Conservation (phyloP, 2,329 filamentous ascomycete genomes). For the Talaromyces rugulosus region DNA sequence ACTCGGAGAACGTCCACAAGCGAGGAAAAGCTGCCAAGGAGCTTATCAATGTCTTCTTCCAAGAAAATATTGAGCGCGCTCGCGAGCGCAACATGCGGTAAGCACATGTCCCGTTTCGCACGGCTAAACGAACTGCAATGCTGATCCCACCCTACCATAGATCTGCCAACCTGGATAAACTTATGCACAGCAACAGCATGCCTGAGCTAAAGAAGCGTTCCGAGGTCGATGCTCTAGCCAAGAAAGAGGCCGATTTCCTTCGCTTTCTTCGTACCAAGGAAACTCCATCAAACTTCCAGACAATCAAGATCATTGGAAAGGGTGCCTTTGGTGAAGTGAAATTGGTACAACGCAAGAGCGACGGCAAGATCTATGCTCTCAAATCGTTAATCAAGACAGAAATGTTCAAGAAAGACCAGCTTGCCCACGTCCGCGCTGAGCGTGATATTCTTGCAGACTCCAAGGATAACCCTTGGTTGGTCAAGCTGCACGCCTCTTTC, state of each 20-base stretch:
- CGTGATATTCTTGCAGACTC: constrained; percentile 97
- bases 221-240: constrained; percentile 77
- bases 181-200: constrained; percentile 72
- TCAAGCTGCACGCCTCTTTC: constrained; percentile 97
- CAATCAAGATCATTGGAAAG: constrained; percentile 97
- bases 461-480: constrained; percentile 95
- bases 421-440: constrained; percentile 95
- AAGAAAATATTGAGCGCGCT: constrained; percentile 94
- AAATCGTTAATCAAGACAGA: constrained; percentile 98
- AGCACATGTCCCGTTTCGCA: constrained; percentile 21
- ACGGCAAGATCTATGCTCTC: constrained; percentile 96
- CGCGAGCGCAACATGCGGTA: constrained; percentile 93
- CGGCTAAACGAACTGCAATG: background rate
- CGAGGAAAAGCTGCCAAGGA: constrained; percentile 62
- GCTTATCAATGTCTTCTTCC: constrained; percentile 78
- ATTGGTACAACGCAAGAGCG: constrained; percentile 91
- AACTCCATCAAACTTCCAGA: constrained; percentile 89
- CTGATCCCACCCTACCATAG: constrained; percentile 42
- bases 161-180: constrained; percentile 86
- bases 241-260: constrained; percentile 87
- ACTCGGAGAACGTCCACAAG: constrained; percentile 81
- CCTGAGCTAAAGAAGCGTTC: constrained; percentile 73
- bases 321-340: constrained; percentile 98
- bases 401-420: constrained; percentile 99
- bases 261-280: constrained; percentile 93